Evolutionary conservation across 2,329 filamentous ascomycete species (phyloP).

Genomic region (Lomentospora prolificans): DNA sequence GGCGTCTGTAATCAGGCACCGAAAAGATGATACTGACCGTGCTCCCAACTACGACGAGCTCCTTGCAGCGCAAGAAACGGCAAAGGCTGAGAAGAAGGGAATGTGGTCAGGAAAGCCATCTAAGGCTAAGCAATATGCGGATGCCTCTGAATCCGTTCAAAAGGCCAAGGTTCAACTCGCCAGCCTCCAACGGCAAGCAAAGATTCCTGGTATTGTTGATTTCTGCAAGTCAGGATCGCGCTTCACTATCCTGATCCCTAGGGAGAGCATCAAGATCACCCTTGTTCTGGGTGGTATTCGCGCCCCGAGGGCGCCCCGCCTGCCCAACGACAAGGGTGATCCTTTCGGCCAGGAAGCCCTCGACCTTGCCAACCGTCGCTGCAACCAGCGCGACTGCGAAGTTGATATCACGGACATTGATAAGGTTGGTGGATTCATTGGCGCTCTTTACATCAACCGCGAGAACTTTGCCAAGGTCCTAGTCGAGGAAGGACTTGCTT

Average conservation of each 20-base stretch:
- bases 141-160: conserved; percentile 85
- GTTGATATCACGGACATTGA: conserved; percentile 92
- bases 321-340: conserved; percentile 68
- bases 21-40: conserved; percentile 87
- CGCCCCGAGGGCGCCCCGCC: conserved; percentile 66
- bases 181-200: conserved; percentile 80
- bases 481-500: conserved; percentile 86
- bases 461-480: conserved; percentile 92
- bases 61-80: conserved; percentile 67
- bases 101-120: conserved; percentile 91
- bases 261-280: conserved; percentile 89
- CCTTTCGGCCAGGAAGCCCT: conserved; percentile 92
- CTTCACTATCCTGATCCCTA: conserved; percentile 84
- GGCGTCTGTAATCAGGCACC: conserved; percentile 87
- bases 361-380: conserved; percentile 79
- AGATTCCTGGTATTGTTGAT: conserved; percentile 86
- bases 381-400: conserved; percentile 90
- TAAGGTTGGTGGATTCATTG: conserved; percentile 96
- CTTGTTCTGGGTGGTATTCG: conserved; percentile 90
- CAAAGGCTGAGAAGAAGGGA: conserved; percentile 81
- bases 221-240: conserved; percentile 96
- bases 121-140: conserved; percentile 71
- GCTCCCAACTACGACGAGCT: conserved; percentile 91
- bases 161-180: conserved; percentile 93
- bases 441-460: conserved; percentile 82